Evolutionary conservation across 129 eudicot species (phyloP), one percentile per base, ranked within the genome.

Genomic region (Logfia minima): DNA sequence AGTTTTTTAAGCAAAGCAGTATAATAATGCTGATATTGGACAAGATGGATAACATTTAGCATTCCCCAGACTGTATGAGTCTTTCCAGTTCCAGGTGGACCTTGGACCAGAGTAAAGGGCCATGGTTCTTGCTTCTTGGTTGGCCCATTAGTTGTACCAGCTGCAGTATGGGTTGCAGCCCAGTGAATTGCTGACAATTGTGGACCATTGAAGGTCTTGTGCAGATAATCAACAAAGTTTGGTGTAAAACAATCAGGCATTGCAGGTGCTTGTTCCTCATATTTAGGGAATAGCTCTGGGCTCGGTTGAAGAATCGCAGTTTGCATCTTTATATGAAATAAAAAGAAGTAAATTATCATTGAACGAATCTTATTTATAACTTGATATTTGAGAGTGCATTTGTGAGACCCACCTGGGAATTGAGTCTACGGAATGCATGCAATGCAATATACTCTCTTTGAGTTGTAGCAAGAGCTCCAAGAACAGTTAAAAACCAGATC

Each of bases 21-120:
- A 66, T 94, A 94, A 59, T 94, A 94, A 68, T 94, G 99, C 84
- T 94, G 99, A 80, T 94, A 94, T 81, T 94, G 99, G 18, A 94
- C 93, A 18, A 94, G 90, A 81, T 94, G 99, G 74, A 94, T 94
- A 61, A 94, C 99, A 35, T 94, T 94, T 48, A 94, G 83, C 99
- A 94, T 94, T 77, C 99, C 99, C 97, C 99, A 94, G 6, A 94
- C 99, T 0, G 99, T 94, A 72, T 94, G 99, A 0, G 99, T 94
- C 77, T 94, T 94, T 21, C 99, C 99, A 0, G 99, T 94, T 18
- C 99, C 99, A 8, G 99, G 99, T 60, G 99, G 99, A 13, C 99
- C 99, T 79, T 94, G 99, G 52, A 94, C 99, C 26, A 94, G 81
- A 51, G 99, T 94, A 60, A 94, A 94, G 16, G 99, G 99, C 99